These are phyloP conservation scores for Huntiella bhutanensis DNA, from an alignment of 2,329 filamentous ascomycete genomes.

Conservation along the genomic window DNA sequence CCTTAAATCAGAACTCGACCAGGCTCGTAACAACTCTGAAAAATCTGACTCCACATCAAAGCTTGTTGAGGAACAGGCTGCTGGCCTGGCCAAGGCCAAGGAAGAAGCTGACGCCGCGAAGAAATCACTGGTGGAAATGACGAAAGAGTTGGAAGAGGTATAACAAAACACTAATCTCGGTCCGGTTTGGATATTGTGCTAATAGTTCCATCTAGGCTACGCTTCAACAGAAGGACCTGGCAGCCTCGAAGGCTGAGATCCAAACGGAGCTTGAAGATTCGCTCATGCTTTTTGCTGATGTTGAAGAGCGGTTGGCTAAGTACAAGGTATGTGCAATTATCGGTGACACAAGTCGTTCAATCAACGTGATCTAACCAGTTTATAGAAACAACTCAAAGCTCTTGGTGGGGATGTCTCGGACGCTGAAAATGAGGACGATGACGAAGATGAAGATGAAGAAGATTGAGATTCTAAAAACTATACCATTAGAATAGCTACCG, in stretches of 20 bases:
- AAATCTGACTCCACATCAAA: background rate
- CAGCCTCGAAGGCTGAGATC: constrained; percentile 41
- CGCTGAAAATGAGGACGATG: constrained; percentile 48
- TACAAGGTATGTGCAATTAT: constrained; percentile 43
- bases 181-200: background rate
- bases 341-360: background rate
- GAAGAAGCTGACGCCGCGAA: background rate
- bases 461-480: constrained; percentile 18
- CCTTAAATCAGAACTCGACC: background rate
- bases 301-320: constrained; percentile 56
- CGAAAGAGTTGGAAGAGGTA: constrained; percentile 15
- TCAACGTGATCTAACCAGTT: constrained; percentile 1
- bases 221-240: constrained; percentile 16
- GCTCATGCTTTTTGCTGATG: constrained; percentile 60
- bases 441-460: constrained; percentile 35
- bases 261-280: constrained; percentile 66
- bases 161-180: background rate
- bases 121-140: constrained; percentile 17
- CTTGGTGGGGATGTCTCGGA: constrained; percentile 58
- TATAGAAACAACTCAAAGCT: constrained; percentile 38
- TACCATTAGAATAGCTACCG: background rate
- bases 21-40: background rate
- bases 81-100: background rate
- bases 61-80: background rate
- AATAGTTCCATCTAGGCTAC: constrained; percentile 2